Percentiles rank a stretch among this genome's conserved stretches.
These are phyloP conservation scores for Tetraselmis chui DNA, from an alignment of 139 green algal species.

Conservation along the genomic window DNA sequence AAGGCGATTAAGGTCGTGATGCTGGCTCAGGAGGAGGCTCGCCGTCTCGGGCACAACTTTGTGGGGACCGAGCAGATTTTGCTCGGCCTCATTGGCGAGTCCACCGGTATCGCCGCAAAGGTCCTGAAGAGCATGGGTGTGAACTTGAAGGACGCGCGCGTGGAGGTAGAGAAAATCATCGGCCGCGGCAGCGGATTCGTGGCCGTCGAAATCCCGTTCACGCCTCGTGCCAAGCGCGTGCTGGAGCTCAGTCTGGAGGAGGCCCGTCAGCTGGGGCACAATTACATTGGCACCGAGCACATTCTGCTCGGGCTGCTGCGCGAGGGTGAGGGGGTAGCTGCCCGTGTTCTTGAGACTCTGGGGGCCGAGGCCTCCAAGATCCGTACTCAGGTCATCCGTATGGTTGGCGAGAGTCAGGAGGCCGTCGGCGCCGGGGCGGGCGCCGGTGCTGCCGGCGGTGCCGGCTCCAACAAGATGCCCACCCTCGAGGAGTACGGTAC, in stretches of 20 bases:
- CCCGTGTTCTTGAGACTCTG: constrained; percentile 94
- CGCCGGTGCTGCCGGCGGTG: constrained; percentile 44
- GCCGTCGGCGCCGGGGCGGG: constrained; percentile 73
- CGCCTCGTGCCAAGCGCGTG: constrained; percentile 94
- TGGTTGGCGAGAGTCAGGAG: constrained; percentile 98
- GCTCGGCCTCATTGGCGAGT: constrained; percentile 96
- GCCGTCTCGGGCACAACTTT: constrained; percentile 97
- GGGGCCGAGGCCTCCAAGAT: constrained; percentile 94
- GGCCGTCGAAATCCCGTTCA: constrained; percentile 98
- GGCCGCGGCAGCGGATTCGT: constrained; percentile 94
- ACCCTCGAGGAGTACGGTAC: background rate
- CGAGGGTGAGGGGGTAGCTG: constrained; percentile 96
- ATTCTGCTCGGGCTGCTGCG: constrained; percentile 94
- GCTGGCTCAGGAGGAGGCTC: constrained; percentile 96
- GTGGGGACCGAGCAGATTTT: constrained; percentile 99
- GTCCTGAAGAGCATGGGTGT: constrained; percentile 98
- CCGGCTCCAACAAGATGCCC: background rate
- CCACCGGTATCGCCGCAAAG: constrained; percentile 98
- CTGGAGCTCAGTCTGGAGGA: constrained; percentile 98
- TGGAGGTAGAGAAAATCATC: constrained; percentile 99
- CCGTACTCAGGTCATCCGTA: constrained; percentile 92
- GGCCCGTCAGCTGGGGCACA: constrained; percentile 95
- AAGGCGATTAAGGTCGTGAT: constrained; percentile 93
- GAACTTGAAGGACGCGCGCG: constrained; percentile 95
- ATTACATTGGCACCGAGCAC: constrained; percentile 99